phyloP scores from a whole-genome alignment of 306 rosid species.

The Cicer pinnatifidum region DNA sequence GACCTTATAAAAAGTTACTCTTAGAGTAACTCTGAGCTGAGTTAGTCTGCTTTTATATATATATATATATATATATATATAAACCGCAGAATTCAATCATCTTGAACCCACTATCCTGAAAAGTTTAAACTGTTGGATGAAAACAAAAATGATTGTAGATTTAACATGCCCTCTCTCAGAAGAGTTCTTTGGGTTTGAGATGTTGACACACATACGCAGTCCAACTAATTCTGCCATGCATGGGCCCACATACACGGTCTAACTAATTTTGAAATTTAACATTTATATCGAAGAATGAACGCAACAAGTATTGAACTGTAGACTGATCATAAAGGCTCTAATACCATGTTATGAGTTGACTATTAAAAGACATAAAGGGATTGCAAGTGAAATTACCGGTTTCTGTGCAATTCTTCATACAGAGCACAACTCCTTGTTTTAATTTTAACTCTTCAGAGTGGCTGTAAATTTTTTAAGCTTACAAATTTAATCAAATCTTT shows the following conservation, averaged over 20 bases:
- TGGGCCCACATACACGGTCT: not conserved
- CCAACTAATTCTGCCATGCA: no score
- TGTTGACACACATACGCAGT: no score
- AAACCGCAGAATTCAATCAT: not conserved
- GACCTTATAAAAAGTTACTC: not conserved
- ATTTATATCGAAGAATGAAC: not conserved
- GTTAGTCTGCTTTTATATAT: not conserved
- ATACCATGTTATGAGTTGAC: no score
- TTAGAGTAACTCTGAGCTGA: not conserved
- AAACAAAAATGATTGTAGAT: not conserved
- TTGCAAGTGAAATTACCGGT: no score
- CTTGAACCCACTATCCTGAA: not conserved
- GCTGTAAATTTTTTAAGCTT: slow-evolving; percentile 11
- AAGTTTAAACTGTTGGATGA: not conserved
- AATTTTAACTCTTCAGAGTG: slow-evolving; percentile 6
- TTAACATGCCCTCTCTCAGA: not conserved
- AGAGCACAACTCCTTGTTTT: slow-evolving; percentile 4
- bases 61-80: not conserved
- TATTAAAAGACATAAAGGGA: no score
- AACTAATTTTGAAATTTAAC: not conserved
- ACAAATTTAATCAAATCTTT: slow-evolving; percentile 20
- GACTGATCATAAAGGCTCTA: no score
- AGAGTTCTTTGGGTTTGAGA: no score
- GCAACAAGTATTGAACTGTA: not conserved
- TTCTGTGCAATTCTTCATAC: not conserved